These are phyloP conservation scores for Saturnispora ahearnii DNA, from an alignment of 805 yeast genomes.

Conservation along the genomic window DNA sequence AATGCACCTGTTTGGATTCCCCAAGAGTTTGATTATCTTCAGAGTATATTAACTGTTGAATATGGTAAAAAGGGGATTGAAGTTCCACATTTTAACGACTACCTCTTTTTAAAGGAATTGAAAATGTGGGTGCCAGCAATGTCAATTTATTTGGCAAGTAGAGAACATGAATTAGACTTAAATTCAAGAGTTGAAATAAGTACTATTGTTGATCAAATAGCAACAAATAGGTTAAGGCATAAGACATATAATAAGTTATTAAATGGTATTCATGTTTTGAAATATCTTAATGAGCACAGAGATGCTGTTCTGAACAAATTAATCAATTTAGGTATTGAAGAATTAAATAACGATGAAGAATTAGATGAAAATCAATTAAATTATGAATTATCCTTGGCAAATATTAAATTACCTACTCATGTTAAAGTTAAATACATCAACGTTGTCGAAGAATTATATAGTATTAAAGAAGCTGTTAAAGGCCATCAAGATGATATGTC, in stretches of 20 bases:
- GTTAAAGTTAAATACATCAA: slow-evolving; percentile 1
- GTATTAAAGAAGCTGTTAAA: neutral
- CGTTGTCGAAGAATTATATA: slow-evolving; percentile 4
- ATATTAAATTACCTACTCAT: neutral
- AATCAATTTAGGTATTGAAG: neutral
- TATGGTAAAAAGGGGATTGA: neutral
- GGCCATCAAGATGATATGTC: slow-evolving; percentile 3
- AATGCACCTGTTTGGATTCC: slow-evolving; percentile 56
- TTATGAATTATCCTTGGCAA: neutral
- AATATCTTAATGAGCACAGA: slow-evolving; percentile 1
- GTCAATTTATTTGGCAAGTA: slow-evolving; percentile 4
- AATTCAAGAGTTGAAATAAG: neutral
- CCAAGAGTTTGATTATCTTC: neutral
- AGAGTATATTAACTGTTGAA: slow-evolving; percentile 5
- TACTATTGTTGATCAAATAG: neutral
- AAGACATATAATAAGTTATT: neutral
- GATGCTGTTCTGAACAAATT: slow-evolving; percentile 1
- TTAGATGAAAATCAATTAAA: neutral
- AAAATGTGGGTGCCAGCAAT: slow-evolving; percentile 3
- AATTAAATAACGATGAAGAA: neutral
- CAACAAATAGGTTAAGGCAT: neutral
- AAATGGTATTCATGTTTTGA: neutral
- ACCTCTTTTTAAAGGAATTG: slow-evolving; percentile 6
- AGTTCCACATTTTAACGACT: slow-evolving; percentile 1
- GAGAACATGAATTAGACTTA: neutral